Conservation (phyloP, 805 yeast species). For the Candida broadrunensis region DNA sequence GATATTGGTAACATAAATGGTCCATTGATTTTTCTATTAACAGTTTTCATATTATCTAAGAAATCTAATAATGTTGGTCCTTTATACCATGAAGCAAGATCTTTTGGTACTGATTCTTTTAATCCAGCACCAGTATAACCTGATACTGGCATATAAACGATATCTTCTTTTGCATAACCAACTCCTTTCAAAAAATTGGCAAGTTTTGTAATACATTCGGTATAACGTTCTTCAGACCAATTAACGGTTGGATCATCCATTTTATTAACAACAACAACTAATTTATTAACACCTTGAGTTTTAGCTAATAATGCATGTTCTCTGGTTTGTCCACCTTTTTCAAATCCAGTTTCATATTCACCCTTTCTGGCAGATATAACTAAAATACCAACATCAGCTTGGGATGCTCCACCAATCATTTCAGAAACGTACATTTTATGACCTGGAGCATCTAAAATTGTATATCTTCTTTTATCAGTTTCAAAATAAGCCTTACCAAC, state of each 20-base stretch:
- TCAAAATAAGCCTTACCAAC: slow-evolving; percentile 98
- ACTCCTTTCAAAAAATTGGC: slow-evolving; percentile 76
- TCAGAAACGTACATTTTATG: slow-evolving; percentile 98
- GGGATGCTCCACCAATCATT: slow-evolving; percentile 99
- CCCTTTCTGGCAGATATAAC: slow-evolving; percentile 99
- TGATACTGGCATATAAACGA: slow-evolving; percentile 93
- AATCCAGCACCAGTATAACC: slow-evolving; percentile 97
- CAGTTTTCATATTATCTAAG: slow-evolving; percentile 77
- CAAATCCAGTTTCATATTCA: slow-evolving; percentile 98
- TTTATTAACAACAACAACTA: slow-evolving; percentile 92
- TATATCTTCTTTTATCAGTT: slow-evolving; percentile 96
- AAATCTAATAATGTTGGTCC: slow-evolving; percentile 93
- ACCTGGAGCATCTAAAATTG: slow-evolving; percentile 98
- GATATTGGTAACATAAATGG: slow-evolving; percentile 97
- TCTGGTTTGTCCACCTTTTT: slow-evolving; percentile 98
- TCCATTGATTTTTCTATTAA: slow-evolving; percentile 83
- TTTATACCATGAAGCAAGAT: slow-evolving; percentile 85
- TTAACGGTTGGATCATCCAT: slow-evolving; percentile 97
- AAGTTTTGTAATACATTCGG: slow-evolving; percentile 88
- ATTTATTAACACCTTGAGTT: slow-evolving; percentile 95
- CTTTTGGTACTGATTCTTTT: slow-evolving; percentile 73
- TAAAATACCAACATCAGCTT: slow-evolving; percentile 96
- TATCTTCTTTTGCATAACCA: slow-evolving; percentile 87
- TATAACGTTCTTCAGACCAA: slow-evolving; percentile 96
- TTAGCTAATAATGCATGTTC: slow-evolving; percentile 97